phyloP scores from a whole-genome alignment of 2,329 filamentous ascomycete genomes.

The Huntiella savannae region DNA sequence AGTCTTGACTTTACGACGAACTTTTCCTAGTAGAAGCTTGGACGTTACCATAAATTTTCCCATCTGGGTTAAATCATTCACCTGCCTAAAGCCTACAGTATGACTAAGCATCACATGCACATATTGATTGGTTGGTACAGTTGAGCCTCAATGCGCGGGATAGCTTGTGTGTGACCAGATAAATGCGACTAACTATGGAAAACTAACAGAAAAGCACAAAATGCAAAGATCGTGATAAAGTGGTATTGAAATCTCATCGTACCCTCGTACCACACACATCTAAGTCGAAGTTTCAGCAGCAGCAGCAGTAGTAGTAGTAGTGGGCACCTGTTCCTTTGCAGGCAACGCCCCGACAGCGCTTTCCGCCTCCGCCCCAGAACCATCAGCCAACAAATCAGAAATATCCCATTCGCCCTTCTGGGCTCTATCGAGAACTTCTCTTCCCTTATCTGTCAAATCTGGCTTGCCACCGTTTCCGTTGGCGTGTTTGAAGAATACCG shows the following conservation, averaged over 20 bases:
- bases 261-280: background rate
- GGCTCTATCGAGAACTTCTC: conserved; percentile 29
- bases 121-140: no score
- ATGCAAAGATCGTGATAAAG: no score
- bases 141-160: no score
- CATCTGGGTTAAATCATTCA: no score
- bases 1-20: no score
- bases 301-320: background rate
- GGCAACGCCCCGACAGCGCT: conserved; percentile 6
- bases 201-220: background rate
- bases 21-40: no score
- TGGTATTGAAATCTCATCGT: no score
- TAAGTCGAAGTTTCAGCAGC: background rate
- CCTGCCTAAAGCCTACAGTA: no score
- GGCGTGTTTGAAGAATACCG: conserved; percentile 63
- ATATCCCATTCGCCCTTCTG: conserved; percentile 35
- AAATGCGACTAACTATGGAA: background rate
- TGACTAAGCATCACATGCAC: no score
- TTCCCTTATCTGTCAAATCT: conserved; percentile 34
- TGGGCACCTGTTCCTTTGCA: background rate
- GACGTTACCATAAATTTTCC: no score
- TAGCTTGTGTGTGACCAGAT: background rate
- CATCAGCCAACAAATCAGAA: conserved; percentile 22
- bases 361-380: conserved; percentile 6
- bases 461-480: conserved; percentile 37